phyloP scores from a whole-genome alignment of 345 rosid species.

The Citrus mangshanensis region DNA sequence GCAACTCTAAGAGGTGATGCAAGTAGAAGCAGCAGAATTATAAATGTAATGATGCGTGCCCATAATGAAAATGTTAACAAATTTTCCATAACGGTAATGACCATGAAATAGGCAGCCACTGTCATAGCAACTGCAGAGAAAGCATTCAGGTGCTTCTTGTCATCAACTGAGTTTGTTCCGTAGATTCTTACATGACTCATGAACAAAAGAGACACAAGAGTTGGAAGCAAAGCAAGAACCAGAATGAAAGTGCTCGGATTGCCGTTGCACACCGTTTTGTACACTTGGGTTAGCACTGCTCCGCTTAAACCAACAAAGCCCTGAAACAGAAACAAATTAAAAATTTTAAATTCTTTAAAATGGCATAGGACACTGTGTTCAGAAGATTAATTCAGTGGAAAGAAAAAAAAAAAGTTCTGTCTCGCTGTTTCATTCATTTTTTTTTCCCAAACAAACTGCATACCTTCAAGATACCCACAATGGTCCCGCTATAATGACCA shows the following conservation, averaged over 20 bases:
- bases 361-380: no score
- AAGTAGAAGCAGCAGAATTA: slow-evolving; percentile 49
- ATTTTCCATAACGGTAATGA: slow-evolving; percentile 51
- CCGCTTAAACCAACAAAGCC: slow-evolving; percentile 91
- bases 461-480: slow-evolving; percentile 50
- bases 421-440: no score
- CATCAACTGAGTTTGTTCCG: slow-evolving; percentile 39
- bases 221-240: slow-evolving; percentile 61
- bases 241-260: slow-evolving; percentile 61
- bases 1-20: slow-evolving; percentile 59
- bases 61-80: slow-evolving; percentile 42
- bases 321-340: slow-evolving; percentile 33
- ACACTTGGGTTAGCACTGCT: slow-evolving; percentile 72
- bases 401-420: no score
- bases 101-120: slow-evolving; percentile 70
- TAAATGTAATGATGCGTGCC: slow-evolving; percentile 42
- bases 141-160: slow-evolving; percentile 68
- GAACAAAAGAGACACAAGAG: slow-evolving; percentile 51
- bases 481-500: slow-evolving; percentile 39
- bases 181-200: slow-evolving; percentile 66
- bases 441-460: no score
- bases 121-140: slow-evolving; percentile 61
- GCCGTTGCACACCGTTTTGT: slow-evolving; percentile 50
- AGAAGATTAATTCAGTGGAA: no score
- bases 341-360: no score